phyloP scores from a whole-genome alignment of 345 rosid genomes.

The Rhodomyrtus tomentosa region DNA sequence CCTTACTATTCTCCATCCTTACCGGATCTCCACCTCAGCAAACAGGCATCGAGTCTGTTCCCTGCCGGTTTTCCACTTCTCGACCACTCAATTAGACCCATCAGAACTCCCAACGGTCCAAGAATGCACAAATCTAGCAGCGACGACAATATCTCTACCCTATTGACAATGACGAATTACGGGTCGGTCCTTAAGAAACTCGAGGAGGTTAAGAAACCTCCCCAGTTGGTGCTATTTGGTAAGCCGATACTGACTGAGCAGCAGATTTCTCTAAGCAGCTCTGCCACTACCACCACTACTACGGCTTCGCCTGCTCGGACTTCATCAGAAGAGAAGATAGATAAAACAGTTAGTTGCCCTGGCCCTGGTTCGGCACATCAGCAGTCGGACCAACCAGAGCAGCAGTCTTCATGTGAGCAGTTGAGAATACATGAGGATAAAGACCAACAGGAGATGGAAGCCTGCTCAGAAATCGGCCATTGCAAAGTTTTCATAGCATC shows the following conservation, averaged over 20 bases:
- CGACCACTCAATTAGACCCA: constrained; percentile 20
- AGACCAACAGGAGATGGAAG: constrained; percentile 18
- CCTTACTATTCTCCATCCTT: constrained; percentile 44
- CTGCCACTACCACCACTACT: constrained; percentile 13
- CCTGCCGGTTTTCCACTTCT: constrained; percentile 18
- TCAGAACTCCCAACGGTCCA: constrained; percentile 15
- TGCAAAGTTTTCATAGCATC: constrained; percentile 56
- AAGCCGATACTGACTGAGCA: constrained; percentile 39
- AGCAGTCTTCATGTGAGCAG: background rate
- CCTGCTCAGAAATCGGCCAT: constrained; percentile 21
- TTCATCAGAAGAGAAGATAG: constrained; percentile 23
- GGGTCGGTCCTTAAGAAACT: constrained; percentile 22
- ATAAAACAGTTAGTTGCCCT: constrained; percentile 12
- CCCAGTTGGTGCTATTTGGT: constrained; percentile 53
- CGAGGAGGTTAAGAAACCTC: constrained; percentile 19
- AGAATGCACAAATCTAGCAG: constrained; percentile 21
- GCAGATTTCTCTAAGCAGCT: constrained; percentile 31
- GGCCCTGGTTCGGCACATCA: constrained; percentile 23
- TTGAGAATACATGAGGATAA: constrained; percentile 13
- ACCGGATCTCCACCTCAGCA: constrained; percentile 49
- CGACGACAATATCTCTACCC: constrained; percentile 28
- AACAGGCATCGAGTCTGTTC: constrained; percentile 31
- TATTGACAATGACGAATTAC: constrained; percentile 35
- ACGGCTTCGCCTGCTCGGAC: constrained; percentile 12
- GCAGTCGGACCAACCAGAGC: constrained; percentile 12